Evolutionary conservation across 2,329 filamentous ascomycete genomes (phyloP), one percentile per base, ranked within the genome.

Genomic region (Aspergillus latus): DNA sequence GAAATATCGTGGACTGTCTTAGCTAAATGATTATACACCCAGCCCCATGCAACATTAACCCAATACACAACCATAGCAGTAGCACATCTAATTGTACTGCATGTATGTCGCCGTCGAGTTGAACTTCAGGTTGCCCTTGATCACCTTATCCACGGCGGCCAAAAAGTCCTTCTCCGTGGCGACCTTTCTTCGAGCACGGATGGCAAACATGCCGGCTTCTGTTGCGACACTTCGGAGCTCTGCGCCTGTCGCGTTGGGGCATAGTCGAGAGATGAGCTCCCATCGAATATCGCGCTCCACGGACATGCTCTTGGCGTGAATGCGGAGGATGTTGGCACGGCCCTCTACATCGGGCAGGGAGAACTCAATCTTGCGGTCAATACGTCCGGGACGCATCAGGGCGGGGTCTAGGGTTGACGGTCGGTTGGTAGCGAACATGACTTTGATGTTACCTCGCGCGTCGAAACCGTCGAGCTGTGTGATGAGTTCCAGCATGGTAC

Each of bases 301-400:
- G 16, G 92, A 97, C 94, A 99, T 99, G 73, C 90, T 96, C 88
- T 97, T 99, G 68, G 94, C 94, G 80, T 97, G 94, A 68, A 99
- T 99, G 49, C 94, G 89, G 44, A 99, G 84, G 70, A 99, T 97
- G 78, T 97, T 97, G 70, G 94, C 94, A 64, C 94, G 88, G 50
- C 94, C 94, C 75, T 99, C 94, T 66, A 97, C 90, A 74, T 99
- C 94, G 26, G 94, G 94, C 26, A 99, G 84, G 0, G 92, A 93
- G 80, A 99, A 99, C 77, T 99, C 94, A 68, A 99, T 99, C 84
- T 99, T 99, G 69, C 94, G 86, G 76, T 97, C 93, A 69, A 97
- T 97, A 83, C 93, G 92, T 32, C 93, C 93, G 9, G 93, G 93
- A 79, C 93, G 85, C 92, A 97, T 97, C 62, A 97, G 83, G 2